Evolutionary conservation across 306 rosid genomes (phyloP).

Genomic region (Fragaria vesca): DNA sequence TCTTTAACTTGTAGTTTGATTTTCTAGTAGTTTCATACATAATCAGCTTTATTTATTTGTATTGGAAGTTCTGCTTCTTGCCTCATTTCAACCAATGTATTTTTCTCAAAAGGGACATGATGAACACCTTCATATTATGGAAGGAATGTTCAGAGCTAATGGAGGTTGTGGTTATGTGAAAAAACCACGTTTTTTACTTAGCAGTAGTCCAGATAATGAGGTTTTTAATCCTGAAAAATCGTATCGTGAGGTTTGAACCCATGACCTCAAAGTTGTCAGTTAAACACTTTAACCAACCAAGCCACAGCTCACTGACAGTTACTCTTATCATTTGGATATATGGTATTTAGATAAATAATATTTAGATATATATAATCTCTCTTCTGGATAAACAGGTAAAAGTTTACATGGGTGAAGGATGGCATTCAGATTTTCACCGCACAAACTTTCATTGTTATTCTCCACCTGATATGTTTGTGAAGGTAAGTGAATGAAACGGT

Average conservation of each 20-base stretch:
- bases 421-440: slow-evolving; percentile 59
- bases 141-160: slow-evolving; percentile 92
- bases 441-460: slow-evolving; percentile 70
- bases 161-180: slow-evolving; percentile 88
- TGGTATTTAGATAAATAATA: neutral
- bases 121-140: slow-evolving; percentile 59
- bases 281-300: no score
- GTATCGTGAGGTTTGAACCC: no score
- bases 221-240: slow-evolving; percentile 33
- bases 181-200: slow-evolving; percentile 63
- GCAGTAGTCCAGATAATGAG: slow-evolving; percentile 5
- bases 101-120: slow-evolving; percentile 54
- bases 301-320: no score
- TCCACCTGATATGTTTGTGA: slow-evolving; percentile 75
- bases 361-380: neutral
- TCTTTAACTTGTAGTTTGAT: neutral
- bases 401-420: slow-evolving; percentile 83
- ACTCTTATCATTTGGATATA: neutral
- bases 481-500: slow-evolving; percentile 32
- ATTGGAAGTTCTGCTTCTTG: neutral
- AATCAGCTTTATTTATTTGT: neutral
- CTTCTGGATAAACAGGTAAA: slow-evolving; percentile 44
- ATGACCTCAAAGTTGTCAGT: no score
- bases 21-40: neutral
- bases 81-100: no score